A percentile compares a stretch with the other conserved stretches of the same genome.
These are phyloP conservation scores for Xerocomus spinulosus DNA, from an alignment of 768 basidiomycete species.

Conservation along the genomic window DNA sequence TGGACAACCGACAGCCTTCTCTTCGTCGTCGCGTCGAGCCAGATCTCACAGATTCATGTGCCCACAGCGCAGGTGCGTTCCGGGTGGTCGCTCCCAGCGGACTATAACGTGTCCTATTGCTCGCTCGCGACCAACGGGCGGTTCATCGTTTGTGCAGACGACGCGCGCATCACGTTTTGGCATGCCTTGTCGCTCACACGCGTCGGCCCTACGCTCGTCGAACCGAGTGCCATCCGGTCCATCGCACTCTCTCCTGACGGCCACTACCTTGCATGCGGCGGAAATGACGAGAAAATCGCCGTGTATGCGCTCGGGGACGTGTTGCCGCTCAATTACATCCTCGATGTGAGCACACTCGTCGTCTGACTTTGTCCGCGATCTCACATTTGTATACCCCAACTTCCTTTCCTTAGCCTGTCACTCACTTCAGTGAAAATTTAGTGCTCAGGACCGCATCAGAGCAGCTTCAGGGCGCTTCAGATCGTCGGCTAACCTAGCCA, in stretches of 20 bases:
- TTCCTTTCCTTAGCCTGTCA: too few species aligned
- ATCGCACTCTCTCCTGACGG: not conserved
- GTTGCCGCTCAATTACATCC: not conserved
- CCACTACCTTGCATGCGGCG: not conserved
- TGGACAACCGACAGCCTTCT: not conserved
- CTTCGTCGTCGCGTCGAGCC: conserved; percentile 3
- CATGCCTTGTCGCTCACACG: not conserved
- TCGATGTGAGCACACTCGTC: conserved; percentile 1
- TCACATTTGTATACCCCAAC: too few species aligned
- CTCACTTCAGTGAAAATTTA: too few species aligned
- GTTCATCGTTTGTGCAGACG: not conserved
- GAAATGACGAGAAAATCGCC: not conserved
- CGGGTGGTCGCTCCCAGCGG: not conserved
- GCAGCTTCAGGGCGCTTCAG: too few species aligned
- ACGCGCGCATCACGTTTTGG: conserved; percentile 1
- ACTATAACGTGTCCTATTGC: not conserved
- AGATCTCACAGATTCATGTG: conserved; percentile 1
- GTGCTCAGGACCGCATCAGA: too few species aligned
- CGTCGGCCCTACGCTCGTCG: not conserved
- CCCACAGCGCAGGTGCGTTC: not conserved
- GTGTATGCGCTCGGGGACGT: not conserved
- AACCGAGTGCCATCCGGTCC: not conserved
- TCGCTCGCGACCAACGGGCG: not conserved
- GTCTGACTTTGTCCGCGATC: not conserved
- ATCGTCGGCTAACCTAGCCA: too few species aligned